Base-by-base conservation (phyloP, 2,329 filamentous ascomycete species). In the Penicillium sp. region DNA sequence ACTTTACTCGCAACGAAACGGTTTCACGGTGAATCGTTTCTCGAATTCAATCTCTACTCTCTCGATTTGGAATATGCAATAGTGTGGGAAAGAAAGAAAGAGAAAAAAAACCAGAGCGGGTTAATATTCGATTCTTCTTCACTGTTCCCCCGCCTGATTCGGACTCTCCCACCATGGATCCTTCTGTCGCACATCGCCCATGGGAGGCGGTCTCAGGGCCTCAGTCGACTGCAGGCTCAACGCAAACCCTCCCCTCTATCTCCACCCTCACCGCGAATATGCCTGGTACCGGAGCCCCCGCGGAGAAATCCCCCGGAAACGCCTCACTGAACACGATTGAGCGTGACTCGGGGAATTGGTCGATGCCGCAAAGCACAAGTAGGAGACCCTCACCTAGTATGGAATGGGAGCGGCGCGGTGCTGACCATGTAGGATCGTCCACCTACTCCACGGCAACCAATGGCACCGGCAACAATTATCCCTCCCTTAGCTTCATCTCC, bases 331-430 rank as follows among this genome's bases (percentile, higher is more conserved):
- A 70, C 47, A 72, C 71, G 13, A 67, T 72, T 52, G 73, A 77
- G 61, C 75, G 78, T 52, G 78, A 80, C 62, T 81, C 78, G 21
- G 77, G 78, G 53, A 79, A 76, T 62, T 81, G 77, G 77, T 79
- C 77, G 46, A 76, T 79, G 59, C 75, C 77, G 52, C 77, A 77
- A 58, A 79, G 77, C 64, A 77, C 78, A 61, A 75, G 78, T 79
- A 67, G 63, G 72, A 63, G 31, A 49, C 47, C 63, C 46, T 35
- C 45, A 37, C 51, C 38, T 40, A 37, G 49, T 24, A 51, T 24
- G 35, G 49, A 54, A 51, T 53, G 51, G 42, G 43, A 40, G 45
- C 47, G 44, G 45, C 55, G 54, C 29, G 37, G 51, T 58, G 53
- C 61, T 65, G 57, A 65, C 60, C 47, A 40, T 42, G 22, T 55